Evolutionary conservation across 2,329 filamentous ascomycete genomes (phyloP).

Genomic region (Ustulina deusta): DNA sequence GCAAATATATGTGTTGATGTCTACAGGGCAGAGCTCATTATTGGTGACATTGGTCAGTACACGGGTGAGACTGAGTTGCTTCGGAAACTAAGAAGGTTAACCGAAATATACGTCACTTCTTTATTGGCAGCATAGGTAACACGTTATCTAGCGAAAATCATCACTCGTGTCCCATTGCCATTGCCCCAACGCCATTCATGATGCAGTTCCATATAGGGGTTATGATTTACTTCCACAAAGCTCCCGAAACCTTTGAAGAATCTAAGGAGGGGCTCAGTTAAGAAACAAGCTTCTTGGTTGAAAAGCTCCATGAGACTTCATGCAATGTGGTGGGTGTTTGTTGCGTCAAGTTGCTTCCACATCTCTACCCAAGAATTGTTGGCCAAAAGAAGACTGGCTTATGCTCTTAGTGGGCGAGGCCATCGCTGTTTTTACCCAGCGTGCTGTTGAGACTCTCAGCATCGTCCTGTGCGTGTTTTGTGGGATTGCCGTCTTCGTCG

Average conservation of each 20-base stretch:
- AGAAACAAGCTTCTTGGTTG: not conserved
- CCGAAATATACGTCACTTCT: not conserved
- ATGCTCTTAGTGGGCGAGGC: constrained; percentile 46
- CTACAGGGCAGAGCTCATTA: not conserved
- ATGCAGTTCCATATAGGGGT: constrained; percentile 18
- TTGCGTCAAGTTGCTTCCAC: not conserved
- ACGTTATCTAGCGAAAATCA: constrained; percentile 15
- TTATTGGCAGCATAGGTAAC: not conserved
- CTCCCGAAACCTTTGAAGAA: not conserved
- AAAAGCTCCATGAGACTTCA: not conserved
- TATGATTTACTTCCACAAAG: constrained; percentile 1
- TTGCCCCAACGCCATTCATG: constrained; percentile 25
- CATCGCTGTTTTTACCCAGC: constrained; percentile 60
- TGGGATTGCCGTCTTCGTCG: constrained; percentile 75
- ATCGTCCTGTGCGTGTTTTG: constrained; percentile 49
- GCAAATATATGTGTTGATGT: not conserved
- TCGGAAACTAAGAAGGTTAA: not conserved
- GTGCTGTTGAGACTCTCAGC: constrained; percentile 60
- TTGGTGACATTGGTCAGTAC: not conserved
- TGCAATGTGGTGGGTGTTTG: not conserved
- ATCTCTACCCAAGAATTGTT: not conserved
- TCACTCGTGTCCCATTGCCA: constrained; percentile 8
- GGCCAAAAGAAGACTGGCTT: not conserved
- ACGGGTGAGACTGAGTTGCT: not conserved
- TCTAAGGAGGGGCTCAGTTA: not conserved